Evolutionary conservation across 768 basidiomycete genomes (phyloP).

Genomic region (Tulasnella sp.): DNA sequence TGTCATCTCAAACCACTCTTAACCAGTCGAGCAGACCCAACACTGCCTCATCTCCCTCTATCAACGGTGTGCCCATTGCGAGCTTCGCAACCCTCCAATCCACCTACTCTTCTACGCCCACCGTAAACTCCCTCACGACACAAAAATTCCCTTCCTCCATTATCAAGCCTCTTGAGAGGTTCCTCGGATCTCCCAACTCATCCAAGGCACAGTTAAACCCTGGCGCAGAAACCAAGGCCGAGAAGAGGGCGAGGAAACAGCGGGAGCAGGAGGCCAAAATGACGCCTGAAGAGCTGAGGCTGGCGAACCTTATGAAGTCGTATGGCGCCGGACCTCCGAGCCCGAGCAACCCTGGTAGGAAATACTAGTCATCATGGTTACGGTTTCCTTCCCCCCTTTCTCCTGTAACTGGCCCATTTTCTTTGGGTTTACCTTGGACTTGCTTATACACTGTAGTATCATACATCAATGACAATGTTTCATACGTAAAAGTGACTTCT

Average conservation of each 20-base stretch:
- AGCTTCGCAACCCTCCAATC: slow-evolving; percentile 1
- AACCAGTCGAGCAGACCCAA: too few species aligned
- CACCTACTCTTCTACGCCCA: neutral
- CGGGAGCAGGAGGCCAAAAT: slow-evolving; percentile 3
- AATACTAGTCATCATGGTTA: too few species aligned
- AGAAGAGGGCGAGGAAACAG: neutral
- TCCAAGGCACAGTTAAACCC: neutral
- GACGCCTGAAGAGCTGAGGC: slow-evolving; percentile 11
- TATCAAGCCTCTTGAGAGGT: neutral
- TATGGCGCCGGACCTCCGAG: neutral
- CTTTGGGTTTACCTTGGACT: too few species aligned
- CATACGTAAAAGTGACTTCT: too few species aligned
- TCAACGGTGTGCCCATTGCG: too few species aligned
- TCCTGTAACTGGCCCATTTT: too few species aligned
- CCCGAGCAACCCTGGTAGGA: too few species aligned
- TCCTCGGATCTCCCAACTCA: neutral
- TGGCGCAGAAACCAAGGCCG: neutral
- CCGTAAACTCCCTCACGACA: neutral
- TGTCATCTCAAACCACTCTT: too few species aligned
- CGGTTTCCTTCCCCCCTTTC: too few species aligned
- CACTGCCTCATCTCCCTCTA: too few species aligned
- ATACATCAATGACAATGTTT: too few species aligned
- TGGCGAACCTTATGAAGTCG: neutral
- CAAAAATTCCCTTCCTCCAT: neutral
- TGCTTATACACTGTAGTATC: too few species aligned